Percentiles rank a stretch among this genome's conserved stretches.
phyloP scores from a whole-genome alignment of 495 filamentous ascomycete species.

The Hypomontagnella submonticulosa region DNA sequence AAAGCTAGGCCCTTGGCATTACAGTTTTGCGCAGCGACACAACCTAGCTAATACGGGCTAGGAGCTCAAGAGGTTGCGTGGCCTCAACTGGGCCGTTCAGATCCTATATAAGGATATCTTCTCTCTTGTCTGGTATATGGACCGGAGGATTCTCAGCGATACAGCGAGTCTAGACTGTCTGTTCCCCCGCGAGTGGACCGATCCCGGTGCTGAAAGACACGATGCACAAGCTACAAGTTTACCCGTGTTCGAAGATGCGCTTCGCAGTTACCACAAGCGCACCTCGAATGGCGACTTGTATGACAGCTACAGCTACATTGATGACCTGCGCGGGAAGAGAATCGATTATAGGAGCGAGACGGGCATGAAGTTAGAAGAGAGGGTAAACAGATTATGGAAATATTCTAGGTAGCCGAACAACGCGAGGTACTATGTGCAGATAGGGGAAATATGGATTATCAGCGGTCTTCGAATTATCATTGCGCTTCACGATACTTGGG shows the following conservation, averaged over 20 bases:
- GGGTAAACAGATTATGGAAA: background rate
- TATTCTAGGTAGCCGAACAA: background rate
- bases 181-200: slow-evolving; percentile 26
- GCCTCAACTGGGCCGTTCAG: slow-evolving; percentile 5
- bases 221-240: background rate
- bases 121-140: slow-evolving; percentile 18
- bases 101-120: slow-evolving; percentile 30
- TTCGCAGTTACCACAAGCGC: slow-evolving; percentile 10
- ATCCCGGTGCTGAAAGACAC: background rate
- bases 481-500: background rate
- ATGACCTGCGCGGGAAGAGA: background rate
- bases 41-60: background rate
- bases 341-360: background rate
- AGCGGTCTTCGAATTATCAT: slow-evolving; percentile 14
- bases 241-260: slow-evolving; percentile 3
- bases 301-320: slow-evolving; percentile 2
- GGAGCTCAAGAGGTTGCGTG: slow-evolving; percentile 3
- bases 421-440: background rate
- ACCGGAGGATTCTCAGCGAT: slow-evolving; percentile 16
- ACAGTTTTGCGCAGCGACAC: background rate
- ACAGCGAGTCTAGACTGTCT: slow-evolving; percentile 2
- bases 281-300: background rate
- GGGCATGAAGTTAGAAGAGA: background rate
- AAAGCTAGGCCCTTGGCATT: slow-evolving; percentile 12
- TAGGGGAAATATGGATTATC: background rate